These are phyloP conservation scores for Lippia alba DNA, from an alignment of 305 asterid genomes.

Conservation along the genomic window DNA sequence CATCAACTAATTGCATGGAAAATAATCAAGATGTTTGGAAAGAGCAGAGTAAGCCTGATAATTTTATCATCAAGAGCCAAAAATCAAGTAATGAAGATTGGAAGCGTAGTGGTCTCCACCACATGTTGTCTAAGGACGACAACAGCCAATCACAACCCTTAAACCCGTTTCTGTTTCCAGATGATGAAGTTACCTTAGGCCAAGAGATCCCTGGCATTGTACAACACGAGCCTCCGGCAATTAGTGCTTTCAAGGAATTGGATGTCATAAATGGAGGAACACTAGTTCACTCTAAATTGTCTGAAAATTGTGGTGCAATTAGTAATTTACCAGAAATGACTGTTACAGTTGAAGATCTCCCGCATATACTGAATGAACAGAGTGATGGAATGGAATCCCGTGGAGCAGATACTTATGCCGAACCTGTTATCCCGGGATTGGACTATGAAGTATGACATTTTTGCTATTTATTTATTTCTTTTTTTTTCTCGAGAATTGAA, in stretches of 20 bases:
- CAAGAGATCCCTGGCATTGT: constrained; percentile 31
- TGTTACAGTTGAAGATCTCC: constrained; percentile 55
- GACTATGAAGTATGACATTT: constrained; percentile 55
- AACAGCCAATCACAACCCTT: constrained; percentile 27
- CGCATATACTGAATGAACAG: constrained; percentile 52
- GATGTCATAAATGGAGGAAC: constrained; percentile 32
- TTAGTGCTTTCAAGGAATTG: constrained; percentile 30
- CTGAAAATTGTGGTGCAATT: constrained; percentile 35
- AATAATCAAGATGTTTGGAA: background rate
- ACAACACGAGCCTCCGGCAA: constrained; percentile 25
- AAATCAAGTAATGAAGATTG: background rate
- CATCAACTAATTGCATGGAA: background rate
- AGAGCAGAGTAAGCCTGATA: background rate
- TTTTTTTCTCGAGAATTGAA: constrained; percentile 12
- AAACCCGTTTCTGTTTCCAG: constrained; percentile 18
- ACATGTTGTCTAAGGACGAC: constrained; percentile 24
- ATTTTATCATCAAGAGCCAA: background rate
- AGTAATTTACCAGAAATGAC: constrained; percentile 36
- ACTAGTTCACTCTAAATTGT: constrained; percentile 38
- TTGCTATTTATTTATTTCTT: constrained; percentile 28
- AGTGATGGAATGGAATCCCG: constrained; percentile 49
- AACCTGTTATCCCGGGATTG: constrained; percentile 49
- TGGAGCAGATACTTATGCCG: constrained; percentile 57
- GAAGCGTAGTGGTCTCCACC: constrained; percentile 24
- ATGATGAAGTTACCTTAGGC: constrained; percentile 31